Evolutionary conservation across 192 early-diverging fungal species (phyloP).

Genomic region (Backusella mclennaniae): DNA sequence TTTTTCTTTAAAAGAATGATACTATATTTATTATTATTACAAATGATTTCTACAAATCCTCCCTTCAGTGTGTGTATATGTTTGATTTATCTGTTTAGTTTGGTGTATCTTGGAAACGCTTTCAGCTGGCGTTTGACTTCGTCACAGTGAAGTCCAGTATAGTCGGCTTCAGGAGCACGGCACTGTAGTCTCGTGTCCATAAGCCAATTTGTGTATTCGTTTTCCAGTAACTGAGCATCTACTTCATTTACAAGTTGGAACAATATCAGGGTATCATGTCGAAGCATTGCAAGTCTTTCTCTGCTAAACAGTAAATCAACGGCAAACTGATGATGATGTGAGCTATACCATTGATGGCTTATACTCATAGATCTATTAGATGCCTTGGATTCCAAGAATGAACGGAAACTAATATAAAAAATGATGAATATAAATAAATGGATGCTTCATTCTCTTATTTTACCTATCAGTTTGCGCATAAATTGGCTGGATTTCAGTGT

Average conservation of each 20-base stretch:
- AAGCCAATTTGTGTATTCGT: slow-evolving; percentile 54
- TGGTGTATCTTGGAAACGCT: neutral
- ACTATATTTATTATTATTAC: slow-evolving; percentile 1
- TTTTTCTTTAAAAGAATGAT: neutral
- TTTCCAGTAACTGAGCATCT: slow-evolving; percentile 44
- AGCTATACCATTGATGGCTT: slow-evolving; percentile 33
- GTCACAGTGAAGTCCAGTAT: slow-evolving; percentile 6
- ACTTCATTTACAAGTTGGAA: slow-evolving; percentile 48
- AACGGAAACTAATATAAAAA: slow-evolving; percentile 25
- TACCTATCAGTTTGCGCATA: slow-evolving; percentile 17
- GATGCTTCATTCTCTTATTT: neutral
- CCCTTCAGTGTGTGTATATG: neutral
- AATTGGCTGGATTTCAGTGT: slow-evolving; percentile 8
- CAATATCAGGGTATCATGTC: slow-evolving; percentile 45
- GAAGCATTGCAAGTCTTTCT: slow-evolving; percentile 44
- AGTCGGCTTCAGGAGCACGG: slow-evolving; percentile 4
- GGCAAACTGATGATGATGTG: slow-evolving; percentile 41
- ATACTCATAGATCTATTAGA: neutral
- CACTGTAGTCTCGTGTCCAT: slow-evolving; percentile 37
- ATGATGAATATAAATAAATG: neutral
- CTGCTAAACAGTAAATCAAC: slow-evolving; percentile 41
- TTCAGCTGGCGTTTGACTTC: slow-evolving; percentile 6
- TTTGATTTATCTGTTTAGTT: neutral
- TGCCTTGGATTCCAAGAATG: slow-evolving; percentile 32
- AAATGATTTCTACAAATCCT: neutral